Base-by-base conservation (phyloP, 2,329 filamentous ascomycete species). In the Exophiala viscosa region DNA sequence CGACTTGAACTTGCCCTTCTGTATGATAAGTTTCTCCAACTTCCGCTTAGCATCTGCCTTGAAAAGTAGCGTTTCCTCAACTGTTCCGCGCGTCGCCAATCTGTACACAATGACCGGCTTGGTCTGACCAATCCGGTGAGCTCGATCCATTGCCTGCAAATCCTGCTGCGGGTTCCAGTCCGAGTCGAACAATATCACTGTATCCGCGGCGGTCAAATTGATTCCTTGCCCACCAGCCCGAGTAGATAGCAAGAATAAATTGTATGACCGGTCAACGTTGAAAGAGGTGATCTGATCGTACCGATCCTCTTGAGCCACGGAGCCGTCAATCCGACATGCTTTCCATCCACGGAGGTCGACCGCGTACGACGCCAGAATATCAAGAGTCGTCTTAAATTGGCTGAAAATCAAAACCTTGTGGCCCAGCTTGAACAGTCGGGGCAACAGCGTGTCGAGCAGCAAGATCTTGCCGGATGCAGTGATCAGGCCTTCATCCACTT, bases 141-240 rank as follows among this genome's bases (percentile, higher is more conserved):
- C 90, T 4, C 93, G 88, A 65, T 99, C 93, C 70, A 97, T 93
- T 0, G 93, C 93, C 66, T 99, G 93, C 0, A 99, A 77, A 68
- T 99, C 93, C 66, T 96, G 92, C 67, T 99, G 93, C 0, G 93
- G 93, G 63, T 99, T 99, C 84, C 92, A 96, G 64, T 96, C 83
- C 8, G 79, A 84, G 69, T 97, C 92, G 62, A 93, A 97, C 0
- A 97, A 76, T 41, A 97, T 87, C 9, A 96, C 92, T 0, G 92
- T 96, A 62, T 97, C 92, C 0, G 92, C 92, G 1, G 86, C 86
- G 0, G 89, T 89, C 0, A 97, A 83, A 64, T 96, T 97, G 76
- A 97, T 97, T 45, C 92, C 92, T 65, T 96, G 90, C 0, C 93
- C 93, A 17, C 93, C 93, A 0, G 93, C 93, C 11, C 93, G 81